Conservation (phyloP, 371 early-diverging fungal species). For the Rhizopus delemar region DNA sequence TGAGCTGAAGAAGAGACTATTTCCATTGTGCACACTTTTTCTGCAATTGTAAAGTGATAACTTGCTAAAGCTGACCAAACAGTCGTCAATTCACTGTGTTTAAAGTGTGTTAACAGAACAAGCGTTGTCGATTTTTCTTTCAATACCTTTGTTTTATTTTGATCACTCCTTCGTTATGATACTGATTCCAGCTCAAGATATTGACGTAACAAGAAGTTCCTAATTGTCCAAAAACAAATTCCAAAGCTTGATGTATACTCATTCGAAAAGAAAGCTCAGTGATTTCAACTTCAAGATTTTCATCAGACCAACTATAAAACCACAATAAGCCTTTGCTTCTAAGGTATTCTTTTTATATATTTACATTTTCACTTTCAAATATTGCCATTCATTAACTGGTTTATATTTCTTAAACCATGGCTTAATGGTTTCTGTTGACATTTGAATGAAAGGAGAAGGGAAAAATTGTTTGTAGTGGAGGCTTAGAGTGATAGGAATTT, state of each 20-base stretch:
- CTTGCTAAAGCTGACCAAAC: conserved; percentile 44
- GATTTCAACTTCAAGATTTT: conserved; percentile 25
- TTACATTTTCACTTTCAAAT: conserved; percentile 45
- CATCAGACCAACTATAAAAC: conserved; percentile 38
- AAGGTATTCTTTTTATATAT: conserved; percentile 1
- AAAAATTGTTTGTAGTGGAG: neutral
- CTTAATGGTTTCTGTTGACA: conserved; percentile 15
- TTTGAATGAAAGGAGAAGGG: conserved; percentile 1
- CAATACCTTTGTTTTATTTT: conserved; percentile 44
- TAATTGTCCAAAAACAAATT: conserved; percentile 38
- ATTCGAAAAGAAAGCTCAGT: conserved; percentile 49
- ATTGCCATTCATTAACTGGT: conserved; percentile 40
- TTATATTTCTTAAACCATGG: conserved; percentile 28
- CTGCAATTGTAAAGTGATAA: conserved; percentile 33
- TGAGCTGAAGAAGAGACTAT: conserved; percentile 40
- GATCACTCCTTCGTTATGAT: conserved; percentile 35
- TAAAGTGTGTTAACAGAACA: conserved; percentile 1
- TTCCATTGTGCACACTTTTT: conserved; percentile 36
- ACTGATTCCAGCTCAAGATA: conserved; percentile 46
- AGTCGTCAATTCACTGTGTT: conserved; percentile 36
- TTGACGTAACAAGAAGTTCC: conserved; percentile 41
- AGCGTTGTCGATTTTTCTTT: neutral
- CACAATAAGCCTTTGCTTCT: neutral
- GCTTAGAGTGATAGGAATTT: too few species aligned
- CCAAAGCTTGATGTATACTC: conserved; percentile 48